Evolutionary conservation across 2,329 filamentous ascomycete species (phyloP).

Genomic region (Parafenestella ontariensis): DNA sequence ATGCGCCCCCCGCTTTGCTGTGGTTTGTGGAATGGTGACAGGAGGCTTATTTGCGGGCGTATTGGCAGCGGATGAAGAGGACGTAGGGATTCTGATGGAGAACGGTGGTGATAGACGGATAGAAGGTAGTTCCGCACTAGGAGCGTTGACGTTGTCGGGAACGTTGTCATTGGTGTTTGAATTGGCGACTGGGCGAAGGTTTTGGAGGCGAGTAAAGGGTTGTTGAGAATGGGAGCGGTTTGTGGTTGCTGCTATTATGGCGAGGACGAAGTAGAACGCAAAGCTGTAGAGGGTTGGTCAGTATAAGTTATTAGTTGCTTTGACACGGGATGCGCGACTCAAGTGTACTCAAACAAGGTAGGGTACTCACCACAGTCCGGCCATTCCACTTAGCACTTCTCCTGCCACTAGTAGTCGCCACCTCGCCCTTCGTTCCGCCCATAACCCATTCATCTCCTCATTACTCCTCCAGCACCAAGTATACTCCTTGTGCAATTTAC

Average conservation of each 20-base stretch:
- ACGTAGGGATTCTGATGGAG: too few relatives aligned
- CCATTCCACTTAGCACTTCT: not conserved
- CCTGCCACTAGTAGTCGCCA: not conserved
- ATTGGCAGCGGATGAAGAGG: not conserved
- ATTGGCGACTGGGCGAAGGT: not conserved
- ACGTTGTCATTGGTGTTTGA: not conserved
- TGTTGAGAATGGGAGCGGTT: not conserved
- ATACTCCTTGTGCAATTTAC: not conserved
- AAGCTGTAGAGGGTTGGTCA: not conserved
- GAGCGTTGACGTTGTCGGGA: not conserved
- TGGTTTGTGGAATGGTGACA: not conserved
- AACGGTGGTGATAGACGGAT: not conserved
- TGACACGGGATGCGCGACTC: not conserved
- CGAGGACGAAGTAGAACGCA: not conserved
- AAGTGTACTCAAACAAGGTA: too few relatives aligned
- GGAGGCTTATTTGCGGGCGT: not conserved
- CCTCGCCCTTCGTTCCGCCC: not conserved
- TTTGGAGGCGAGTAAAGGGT: not conserved
- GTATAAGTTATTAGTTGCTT: not conserved
- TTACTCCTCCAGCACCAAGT: not conserved
- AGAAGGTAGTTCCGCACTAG: not conserved
- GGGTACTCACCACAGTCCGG: not conserved
- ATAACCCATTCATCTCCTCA: not conserved
- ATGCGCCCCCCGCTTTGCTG: not conserved
- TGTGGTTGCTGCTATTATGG: not conserved